A percentile compares a stretch with the other conserved stretches of the same genome.
Evolutionary conservation across 139 green algal genomes (phyloP).

Genomic region (Micractinium conductrix): DNA sequence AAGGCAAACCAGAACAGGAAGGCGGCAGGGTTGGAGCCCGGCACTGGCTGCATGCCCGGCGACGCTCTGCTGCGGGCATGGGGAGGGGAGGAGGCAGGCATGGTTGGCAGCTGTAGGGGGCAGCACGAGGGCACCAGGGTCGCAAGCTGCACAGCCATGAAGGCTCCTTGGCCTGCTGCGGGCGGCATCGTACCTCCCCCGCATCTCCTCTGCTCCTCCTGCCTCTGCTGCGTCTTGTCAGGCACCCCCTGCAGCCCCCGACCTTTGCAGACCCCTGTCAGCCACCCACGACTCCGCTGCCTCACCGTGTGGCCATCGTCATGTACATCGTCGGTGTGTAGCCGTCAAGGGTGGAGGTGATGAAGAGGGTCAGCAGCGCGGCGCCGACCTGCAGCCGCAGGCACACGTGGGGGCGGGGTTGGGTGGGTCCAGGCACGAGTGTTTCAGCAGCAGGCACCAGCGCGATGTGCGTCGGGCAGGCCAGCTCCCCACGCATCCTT

Average conservation of each 20-base stretch:
- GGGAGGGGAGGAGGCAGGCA: neutral
- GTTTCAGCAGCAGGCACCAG: neutral
- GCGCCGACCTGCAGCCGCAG: constrained; percentile 35
- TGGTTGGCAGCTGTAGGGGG: neutral
- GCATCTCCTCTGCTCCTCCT: no score
- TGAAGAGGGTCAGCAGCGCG: constrained; percentile 74
- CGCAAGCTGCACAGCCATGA: no score
- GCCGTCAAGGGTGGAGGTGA: constrained; percentile 80
- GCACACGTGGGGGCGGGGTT: neutral
- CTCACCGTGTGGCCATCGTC: constrained; percentile 11
- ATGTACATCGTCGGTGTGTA: constrained; percentile 59
- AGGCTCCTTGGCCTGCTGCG: no score
- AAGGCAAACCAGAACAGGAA: constrained; percentile 83
- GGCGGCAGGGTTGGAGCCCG: constrained; percentile 59
- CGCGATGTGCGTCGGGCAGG: neutral
- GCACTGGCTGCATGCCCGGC: constrained; percentile 63
- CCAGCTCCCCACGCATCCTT: neutral
- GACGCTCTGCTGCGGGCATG: neutral
- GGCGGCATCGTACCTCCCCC: no score
- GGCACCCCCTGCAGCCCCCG: neutral
- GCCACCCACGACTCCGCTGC: neutral
- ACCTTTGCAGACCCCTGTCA: no score
- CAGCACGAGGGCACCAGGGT: no score
- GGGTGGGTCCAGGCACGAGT: neutral
- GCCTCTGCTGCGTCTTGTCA: no score